Evolutionary conservation across 2,329 filamentous ascomycete genomes (phyloP).

Genomic region (Rhexocercosporidium sp.): DNA sequence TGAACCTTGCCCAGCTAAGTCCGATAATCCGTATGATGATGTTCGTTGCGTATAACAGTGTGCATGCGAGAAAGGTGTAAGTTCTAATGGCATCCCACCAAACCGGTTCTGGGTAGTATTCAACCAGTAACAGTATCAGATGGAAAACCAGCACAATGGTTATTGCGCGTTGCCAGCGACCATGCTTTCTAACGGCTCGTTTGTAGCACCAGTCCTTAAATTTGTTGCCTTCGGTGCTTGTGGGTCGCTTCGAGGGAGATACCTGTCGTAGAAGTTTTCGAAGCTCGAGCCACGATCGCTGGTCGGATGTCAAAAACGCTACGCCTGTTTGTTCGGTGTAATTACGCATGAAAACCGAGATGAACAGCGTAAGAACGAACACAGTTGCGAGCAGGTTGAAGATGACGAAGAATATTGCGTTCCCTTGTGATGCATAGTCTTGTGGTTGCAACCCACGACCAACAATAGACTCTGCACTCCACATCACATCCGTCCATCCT

Average conservation of each 20-base stretch:
- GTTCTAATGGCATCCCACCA: conserved; percentile 77
- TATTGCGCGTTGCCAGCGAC: conserved; percentile 85
- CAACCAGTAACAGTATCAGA: conserved; percentile 79
- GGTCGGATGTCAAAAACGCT: conserved; percentile 92
- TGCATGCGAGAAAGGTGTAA: conserved; percentile 80
- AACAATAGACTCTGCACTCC: conserved; percentile 80
- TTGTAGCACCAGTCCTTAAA: conserved; percentile 97
- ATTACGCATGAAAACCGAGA: conserved; percentile 99
- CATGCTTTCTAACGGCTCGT: conserved; percentile 90
- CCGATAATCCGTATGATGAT: conserved; percentile 84
- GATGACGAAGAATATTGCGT: conserved; percentile 91
- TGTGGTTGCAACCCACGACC: conserved; percentile 76
- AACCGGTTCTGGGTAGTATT: conserved; percentile 77
- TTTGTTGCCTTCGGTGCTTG: conserved; percentile 73
- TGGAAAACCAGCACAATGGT: conserved; percentile 83
- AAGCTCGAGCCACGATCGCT: conserved; percentile 95
- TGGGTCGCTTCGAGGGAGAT: conserved; percentile 90
- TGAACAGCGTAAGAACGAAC: conserved; percentile 95
- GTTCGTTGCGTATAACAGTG: conserved; percentile 81
- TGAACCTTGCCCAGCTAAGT: conserved; percentile 89
- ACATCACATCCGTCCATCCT: conserved; percentile 95
- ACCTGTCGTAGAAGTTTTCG: conserved; percentile 91
- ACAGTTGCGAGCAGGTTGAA: conserved; percentile 97
- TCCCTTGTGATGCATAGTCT: conserved; percentile 73
- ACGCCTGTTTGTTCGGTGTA: conserved; percentile 99